These are phyloP conservation scores for Magnusiomyces clavatus DNA, from an alignment of 1,139 yeast genomes.

Conservation along the genomic window DNA sequence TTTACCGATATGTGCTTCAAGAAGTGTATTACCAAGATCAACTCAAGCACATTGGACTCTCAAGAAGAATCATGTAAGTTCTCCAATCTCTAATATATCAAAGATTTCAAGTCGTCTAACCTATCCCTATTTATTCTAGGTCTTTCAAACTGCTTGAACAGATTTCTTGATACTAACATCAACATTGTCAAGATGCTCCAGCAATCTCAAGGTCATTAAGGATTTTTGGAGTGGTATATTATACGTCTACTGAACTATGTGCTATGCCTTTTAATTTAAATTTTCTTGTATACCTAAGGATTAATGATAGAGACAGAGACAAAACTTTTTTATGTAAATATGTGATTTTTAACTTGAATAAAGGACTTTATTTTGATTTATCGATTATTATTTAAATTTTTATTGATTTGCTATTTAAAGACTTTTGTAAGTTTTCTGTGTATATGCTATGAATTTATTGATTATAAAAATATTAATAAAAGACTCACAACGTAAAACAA, in stretches of 20 bases:
- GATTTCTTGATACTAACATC: conserved; percentile 82
- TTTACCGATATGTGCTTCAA: conserved; percentile 89
- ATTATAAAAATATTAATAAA: no score
- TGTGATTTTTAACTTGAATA: no score
- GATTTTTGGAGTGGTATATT: no score
- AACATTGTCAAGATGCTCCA: conserved; percentile 52
- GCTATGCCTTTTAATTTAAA: no score
- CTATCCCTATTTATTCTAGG: conserved; percentile 14
- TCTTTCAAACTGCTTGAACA: conserved; percentile 69
- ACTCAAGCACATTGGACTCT: conserved; percentile 43
- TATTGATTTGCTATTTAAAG: no score
- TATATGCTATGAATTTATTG: no score
- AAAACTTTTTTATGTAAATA: no score
- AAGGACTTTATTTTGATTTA: not conserved
- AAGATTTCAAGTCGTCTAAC: not conserved
- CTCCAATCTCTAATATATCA: not conserved
- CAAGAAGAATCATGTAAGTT: conserved; percentile 57
- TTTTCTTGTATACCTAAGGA: no score
- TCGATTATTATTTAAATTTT: not conserved
- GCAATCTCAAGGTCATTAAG: not conserved
- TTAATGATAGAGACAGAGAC: no score
- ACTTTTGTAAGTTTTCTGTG: no score
- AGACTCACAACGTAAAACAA: no score
- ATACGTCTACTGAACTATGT: no score
- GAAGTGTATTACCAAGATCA: conserved; percentile 60